These are phyloP conservation scores for Diaporthe sp. DNA, from an alignment of 2,329 filamentous ascomycete genomes.

Conservation along the genomic window DNA sequence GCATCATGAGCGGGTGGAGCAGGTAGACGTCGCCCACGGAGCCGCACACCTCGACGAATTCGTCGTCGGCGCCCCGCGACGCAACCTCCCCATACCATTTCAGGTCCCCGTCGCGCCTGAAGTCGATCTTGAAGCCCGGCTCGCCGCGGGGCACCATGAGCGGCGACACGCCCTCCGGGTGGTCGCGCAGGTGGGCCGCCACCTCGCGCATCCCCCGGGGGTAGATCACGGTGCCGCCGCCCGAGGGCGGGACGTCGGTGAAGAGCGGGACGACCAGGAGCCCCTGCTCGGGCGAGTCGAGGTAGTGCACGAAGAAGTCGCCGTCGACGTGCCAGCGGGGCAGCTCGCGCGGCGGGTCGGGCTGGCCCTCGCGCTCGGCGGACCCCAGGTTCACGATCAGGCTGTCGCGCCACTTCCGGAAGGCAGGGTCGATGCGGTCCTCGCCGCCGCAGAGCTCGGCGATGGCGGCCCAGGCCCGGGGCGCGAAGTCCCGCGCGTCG, in stretches of 20 bases:
- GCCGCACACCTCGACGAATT: constrained; percentile 68
- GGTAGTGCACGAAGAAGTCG: constrained; percentile 80
- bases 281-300: constrained; percentile 78
- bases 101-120: constrained; percentile 57
- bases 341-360: constrained; percentile 65
- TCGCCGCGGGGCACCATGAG: constrained; percentile 71
- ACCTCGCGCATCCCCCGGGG: constrained; percentile 69
- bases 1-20: constrained; percentile 72
- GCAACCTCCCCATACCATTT: constrained; percentile 60
- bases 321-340: constrained; percentile 78
- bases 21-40: constrained; percentile 69
- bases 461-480: constrained; percentile 76
- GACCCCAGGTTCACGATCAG: constrained; percentile 80
- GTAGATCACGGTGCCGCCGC: constrained; percentile 76
- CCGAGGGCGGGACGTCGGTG: constrained; percentile 70
- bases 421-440: constrained; percentile 62
- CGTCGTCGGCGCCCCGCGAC: constrained; percentile 53
- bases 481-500: constrained; percentile 68
- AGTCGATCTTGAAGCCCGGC: constrained; percentile 59
- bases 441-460: constrained; percentile 76
- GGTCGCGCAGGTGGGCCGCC: constrained; percentile 69
- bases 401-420: constrained; percentile 73
- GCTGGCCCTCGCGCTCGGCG: constrained; percentile 62
- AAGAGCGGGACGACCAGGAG: constrained; percentile 78
- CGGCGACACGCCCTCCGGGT: constrained; percentile 76